phyloP scores from a whole-genome alignment of 129 eudicot species.

The Escallonia rubra region DNA sequence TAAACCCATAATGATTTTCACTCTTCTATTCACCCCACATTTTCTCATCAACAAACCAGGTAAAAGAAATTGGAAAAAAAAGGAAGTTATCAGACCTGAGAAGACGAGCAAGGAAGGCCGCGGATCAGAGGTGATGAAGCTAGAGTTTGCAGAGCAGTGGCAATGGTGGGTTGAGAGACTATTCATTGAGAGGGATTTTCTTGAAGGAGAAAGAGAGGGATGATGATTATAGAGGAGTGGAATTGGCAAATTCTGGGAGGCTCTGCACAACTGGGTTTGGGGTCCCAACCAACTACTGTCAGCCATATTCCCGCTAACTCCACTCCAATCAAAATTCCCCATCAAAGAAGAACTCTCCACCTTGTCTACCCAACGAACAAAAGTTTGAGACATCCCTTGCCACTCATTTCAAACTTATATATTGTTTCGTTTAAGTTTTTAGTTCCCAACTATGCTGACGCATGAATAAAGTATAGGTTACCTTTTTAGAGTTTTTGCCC shows the following conservation, averaged over 20 bases:
- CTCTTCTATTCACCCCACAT: background rate
- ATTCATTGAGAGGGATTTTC: slow-evolving; percentile 25
- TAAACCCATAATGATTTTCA: too few relatives aligned
- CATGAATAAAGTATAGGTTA: too few relatives aligned
- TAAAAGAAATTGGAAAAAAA: background rate
- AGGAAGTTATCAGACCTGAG: slow-evolving; percentile 43
- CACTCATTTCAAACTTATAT: too few relatives aligned
- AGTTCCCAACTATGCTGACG: too few relatives aligned
- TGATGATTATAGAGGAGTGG: slow-evolving; percentile 1
- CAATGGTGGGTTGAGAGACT: slow-evolving; percentile 11
- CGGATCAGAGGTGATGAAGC: slow-evolving; percentile 17
- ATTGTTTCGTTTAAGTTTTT: too few relatives aligned
- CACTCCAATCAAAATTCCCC: too few relatives aligned
- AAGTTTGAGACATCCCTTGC: too few relatives aligned
- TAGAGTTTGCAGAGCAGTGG: slow-evolving; percentile 21
- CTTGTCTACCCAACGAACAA: too few relatives aligned
- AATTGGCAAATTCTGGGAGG: slow-evolving; percentile 16
- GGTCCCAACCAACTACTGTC: slow-evolving; percentile 38
- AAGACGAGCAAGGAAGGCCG: slow-evolving; percentile 76
- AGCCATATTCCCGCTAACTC: slow-evolving; percentile 37
- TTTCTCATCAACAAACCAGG: background rate
- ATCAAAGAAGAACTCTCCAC: too few relatives aligned
- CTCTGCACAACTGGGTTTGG: slow-evolving; percentile 31
- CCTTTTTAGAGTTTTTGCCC: too few relatives aligned
- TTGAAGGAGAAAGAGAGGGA: slow-evolving; percentile 16